A percentile compares a stretch with the other conserved stretches of the same genome.
These are phyloP conservation scores for Aphanomyces stellatus DNA, from an alignment of 352 stramenopile species.

Conservation along the genomic window DNA sequence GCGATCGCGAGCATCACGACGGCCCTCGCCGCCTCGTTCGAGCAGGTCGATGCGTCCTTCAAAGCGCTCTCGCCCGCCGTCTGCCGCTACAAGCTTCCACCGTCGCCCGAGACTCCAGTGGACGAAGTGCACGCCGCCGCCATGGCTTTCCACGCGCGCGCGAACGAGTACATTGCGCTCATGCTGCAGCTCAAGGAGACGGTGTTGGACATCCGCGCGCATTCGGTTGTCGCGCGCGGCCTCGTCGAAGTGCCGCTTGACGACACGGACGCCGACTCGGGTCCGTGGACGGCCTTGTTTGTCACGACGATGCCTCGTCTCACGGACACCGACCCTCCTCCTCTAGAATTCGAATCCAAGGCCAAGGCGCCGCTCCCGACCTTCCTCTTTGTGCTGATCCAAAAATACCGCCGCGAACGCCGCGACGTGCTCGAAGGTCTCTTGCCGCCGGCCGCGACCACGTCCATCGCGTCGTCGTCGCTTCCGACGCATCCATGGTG, in stretches of 20 bases:
- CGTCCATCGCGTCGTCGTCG: neutral
- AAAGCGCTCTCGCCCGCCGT: constrained; percentile 45
- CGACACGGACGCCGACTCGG: neutral
- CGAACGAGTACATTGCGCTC: neutral
- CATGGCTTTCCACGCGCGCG: neutral
- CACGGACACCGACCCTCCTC: no score
- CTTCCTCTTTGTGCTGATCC: constrained; percentile 69
- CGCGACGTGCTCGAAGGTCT: constrained; percentile 24
- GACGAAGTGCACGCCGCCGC: neutral
- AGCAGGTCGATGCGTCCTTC: constrained; percentile 45
- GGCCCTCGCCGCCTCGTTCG: constrained; percentile 41
- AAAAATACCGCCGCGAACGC: constrained; percentile 77
- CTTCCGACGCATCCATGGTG: constrained; percentile 31
- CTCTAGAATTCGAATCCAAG: constrained; percentile 69
- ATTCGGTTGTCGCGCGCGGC: neutral
- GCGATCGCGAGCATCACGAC: constrained; percentile 40
- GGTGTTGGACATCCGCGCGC: neutral
- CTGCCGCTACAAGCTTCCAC: constrained; percentile 30
- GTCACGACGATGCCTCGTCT: neutral
- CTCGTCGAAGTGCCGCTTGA: neutral
- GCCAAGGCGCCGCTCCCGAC: constrained; percentile 60
- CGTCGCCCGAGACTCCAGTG: neutral
- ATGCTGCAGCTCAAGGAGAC: neutral
- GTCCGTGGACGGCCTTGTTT: neutral
- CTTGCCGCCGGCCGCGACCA: neutral